Base-by-base conservation (phyloP, 805 yeast species). In the Cephaloascus albidus region DNA sequence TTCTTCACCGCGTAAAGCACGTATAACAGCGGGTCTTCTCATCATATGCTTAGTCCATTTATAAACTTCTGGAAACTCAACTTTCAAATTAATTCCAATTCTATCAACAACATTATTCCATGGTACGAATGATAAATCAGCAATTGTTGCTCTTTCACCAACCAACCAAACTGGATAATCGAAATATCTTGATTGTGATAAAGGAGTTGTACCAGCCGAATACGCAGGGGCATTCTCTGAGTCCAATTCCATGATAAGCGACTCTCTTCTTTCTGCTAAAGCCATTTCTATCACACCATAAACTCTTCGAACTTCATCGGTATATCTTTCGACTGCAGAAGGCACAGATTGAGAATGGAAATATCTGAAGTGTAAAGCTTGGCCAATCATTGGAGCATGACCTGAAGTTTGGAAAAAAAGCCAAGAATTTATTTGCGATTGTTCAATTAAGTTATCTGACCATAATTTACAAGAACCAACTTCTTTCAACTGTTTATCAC, bases 311-410 rank as follows among this genome's bases (percentile, higher is more conserved):
- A 89, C 96, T 62, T 89, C 97, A 51, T 85, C 95, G 1, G 85
- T 81, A 56, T 88, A 89, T 53, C 96, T 68, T 50, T 86, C 95
- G 17, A 89, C 85, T 0, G 97, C 96, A 42, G 87, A 76, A 16
- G 90, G 87, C 2, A 89, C 87, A 39, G 80, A 80, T 44, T 81
- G 81, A 4, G 89, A 75, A 57, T 89, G 96, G 69, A 89, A 87
- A 57, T 85, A 87, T 53, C 89, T 73, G 65, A 89, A 90, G 64
- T 90, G 97, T 49, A 90, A 70, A 6, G 97, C 96, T 61, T 89
- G 97, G 16, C 97, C 97, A 50, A 89, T 85, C 95, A 89, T 89
- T n/a, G 97, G 96, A 0, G 97, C 95, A 57, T 88, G 97, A 4
- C 97, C 97, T 3, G 94, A 83, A 3, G 96, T 87, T 62, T 89